Base-by-base conservation (phyloP, 768 basidiomycete species). In the Mycena alexandri region DNA sequence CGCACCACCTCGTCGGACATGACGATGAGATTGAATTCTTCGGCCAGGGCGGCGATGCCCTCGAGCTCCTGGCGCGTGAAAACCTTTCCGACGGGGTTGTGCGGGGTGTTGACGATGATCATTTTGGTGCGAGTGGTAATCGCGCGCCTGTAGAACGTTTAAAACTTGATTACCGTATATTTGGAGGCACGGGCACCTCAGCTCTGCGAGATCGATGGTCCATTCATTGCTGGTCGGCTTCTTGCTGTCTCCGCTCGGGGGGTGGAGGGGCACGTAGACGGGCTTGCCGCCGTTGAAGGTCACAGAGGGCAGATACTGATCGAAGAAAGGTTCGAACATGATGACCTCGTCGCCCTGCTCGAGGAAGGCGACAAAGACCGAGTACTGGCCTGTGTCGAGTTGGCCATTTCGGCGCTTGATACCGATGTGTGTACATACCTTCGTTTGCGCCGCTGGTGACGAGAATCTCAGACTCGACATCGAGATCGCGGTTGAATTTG, bases 71-170 rank as follows among this genome's bases (percentile, higher is more conserved):
- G 75, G 63, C 85, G 86, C 8, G 90, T 92, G 77, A 98, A 99
- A 41, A 98, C 95, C 79, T 99, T 99, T 53, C 98, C 98, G n/a
- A 98, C 87, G 24, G 98, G 98, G 78, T 99, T 99, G 79, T 98
- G 96, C 8, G 96, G 95, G 2, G 97, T 98, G 79, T 98, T 98
- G 72, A 98, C 83, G 71, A 98, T 93, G 69, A 99, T 94, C 79
- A 96, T 93, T 79, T 99, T 99, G 9, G 96, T 92, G 56, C 91
- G 90, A 13, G 94, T 87, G 6, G 95, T 95, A 75, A 98, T 86
- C 13, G 98, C 90, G 24, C 86, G 87, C 62, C 94, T 93, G 65
- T 3, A 46, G 38, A 19, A 43, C 9, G 17, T 44, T 38, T 38
- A 38, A 9, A 38, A 38, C 61, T 29, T 25, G 33, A 54, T 62